Evolutionary conservation across 768 basidiomycete genomes (phyloP), one percentile per base, ranked within the genome.

Genomic region (Pleurotus pulmonarius): DNA sequence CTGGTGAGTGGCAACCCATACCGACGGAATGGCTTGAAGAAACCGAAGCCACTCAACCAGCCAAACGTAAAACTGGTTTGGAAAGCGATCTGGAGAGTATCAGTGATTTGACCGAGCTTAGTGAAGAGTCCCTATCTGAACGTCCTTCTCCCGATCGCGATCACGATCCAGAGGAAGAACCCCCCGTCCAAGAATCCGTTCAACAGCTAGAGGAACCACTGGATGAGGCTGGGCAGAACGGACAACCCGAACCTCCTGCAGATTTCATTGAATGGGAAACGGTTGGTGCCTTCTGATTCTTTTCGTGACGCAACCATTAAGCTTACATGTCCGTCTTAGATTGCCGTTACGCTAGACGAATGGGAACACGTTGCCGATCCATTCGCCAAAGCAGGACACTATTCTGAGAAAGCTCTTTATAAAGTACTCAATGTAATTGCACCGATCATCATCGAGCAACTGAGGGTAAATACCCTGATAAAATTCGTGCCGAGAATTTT

Each of bases 231-330:
- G 13, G 12, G 20, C 70, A 46, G 59, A 64, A 37, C 13, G 69
- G 64, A 41, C 58, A 53, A 29, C 48, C 58, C 37, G 63, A n/a
- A 64, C 60, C 7, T 54, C 79, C 78, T 4, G 73, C 75, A 1
- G 80, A 79, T 47, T 90, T 90, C 63, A 68, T 92, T 40, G 94
- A 96, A 69, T 98, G 95, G 94, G 92, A 96, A 75, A 89, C 90
- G 63, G 94, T 93, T 58, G 64, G 84, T 75, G 44, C 26, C 34
- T 51, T 40, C 49, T 53, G 18, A 29, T 43, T 18, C 18, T 9
- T n/a, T 24, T 5, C 15, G 43, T 49, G 0, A 20, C 55, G 43
- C 3, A 49, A 4, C 12, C n/a, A 45, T 20, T 20, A 29, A 11
- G 25, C 48, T 58, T 29, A 54, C 41, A 25, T 15, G 18, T n/a